Percentiles rank a stretch among this genome's conserved stretches.
Evolutionary conservation across 768 basidiomycete species (phyloP).

Genomic region (Rossbeevera mucosa): DNA sequence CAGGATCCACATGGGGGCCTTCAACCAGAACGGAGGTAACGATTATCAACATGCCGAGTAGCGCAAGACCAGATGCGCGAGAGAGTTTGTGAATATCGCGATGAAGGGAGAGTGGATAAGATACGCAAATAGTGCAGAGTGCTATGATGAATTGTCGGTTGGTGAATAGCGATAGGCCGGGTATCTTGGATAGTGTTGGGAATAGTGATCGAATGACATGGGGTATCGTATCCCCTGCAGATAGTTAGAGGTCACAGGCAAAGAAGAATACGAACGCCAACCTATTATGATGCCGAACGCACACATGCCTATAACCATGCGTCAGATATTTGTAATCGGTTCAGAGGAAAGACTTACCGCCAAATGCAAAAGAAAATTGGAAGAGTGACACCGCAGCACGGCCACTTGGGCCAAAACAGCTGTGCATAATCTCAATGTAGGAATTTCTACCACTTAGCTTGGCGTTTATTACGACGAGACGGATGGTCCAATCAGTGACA

Average conservation of each 20-base stretch:
- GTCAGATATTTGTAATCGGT: slow-evolving; percentile 2
- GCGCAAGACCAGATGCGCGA: slow-evolving; percentile 85
- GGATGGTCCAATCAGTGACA: slow-evolving; percentile 97
- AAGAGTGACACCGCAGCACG: slow-evolving; percentile 93
- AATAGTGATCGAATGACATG: slow-evolving; percentile 88
- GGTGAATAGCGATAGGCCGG: slow-evolving; percentile 71
- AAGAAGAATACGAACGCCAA: slow-evolving; percentile 15
- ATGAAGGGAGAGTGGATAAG: slow-evolving; percentile 92
- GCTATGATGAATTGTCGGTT: slow-evolving; percentile 88
- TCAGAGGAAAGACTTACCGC: slow-evolving; percentile 50
- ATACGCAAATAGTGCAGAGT: slow-evolving; percentile 82
- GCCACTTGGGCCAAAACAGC: slow-evolving; percentile 88
- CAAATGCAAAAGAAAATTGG: slow-evolving; percentile 96
- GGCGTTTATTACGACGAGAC: slow-evolving; percentile 91
- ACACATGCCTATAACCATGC: slow-evolving; percentile 72
- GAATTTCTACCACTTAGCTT: slow-evolving; percentile 91
- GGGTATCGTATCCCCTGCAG: slow-evolving; percentile 86
- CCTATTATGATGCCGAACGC: slow-evolving; percentile 96
- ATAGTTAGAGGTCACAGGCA: neutral
- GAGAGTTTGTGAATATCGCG: slow-evolving; percentile 97
- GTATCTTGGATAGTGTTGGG: slow-evolving; percentile 60
- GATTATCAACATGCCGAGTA: slow-evolving; percentile 92
- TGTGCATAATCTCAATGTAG: slow-evolving; percentile 93
- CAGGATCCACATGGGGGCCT: slow-evolving; percentile 67
- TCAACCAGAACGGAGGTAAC: slow-evolving; percentile 81